Conservation (phyloP, 2,329 filamentous ascomycete species). For the Verticillium zaregamsianum region DNA sequence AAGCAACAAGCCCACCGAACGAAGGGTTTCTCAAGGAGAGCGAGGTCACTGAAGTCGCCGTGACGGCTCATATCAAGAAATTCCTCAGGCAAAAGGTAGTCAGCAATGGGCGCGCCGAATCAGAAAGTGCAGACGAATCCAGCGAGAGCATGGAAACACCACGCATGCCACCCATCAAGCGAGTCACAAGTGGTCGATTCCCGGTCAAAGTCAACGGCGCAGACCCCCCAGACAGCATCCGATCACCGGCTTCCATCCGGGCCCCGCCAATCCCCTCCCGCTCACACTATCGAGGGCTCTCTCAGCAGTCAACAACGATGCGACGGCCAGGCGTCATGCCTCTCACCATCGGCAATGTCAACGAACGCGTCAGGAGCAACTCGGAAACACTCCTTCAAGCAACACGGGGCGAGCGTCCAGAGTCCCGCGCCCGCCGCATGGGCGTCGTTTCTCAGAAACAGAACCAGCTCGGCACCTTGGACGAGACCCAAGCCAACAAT, state of each 20-base stretch:
- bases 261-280: conserved; percentile 75
- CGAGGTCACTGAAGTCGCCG: conserved; percentile 57
- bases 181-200: conserved; percentile 61
- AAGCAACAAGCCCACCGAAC: conserved; percentile 50
- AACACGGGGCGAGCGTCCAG: conserved; percentile 42
- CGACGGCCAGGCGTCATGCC: conserved; percentile 72
- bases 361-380: conserved; percentile 63
- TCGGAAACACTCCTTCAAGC: conserved; percentile 56
- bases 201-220: conserved; percentile 70
- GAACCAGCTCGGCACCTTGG: conserved; percentile 57
- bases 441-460: conserved; percentile 57
- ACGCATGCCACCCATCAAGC: conserved; percentile 58
- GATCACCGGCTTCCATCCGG: conserved; percentile 62
- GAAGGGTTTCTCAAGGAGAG: conserved; percentile 51
- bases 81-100: conserved; percentile 51
- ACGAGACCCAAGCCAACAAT: conserved; percentile 59
- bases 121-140: conserved; percentile 55
- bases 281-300: conserved; percentile 75
- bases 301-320: conserved; percentile 60
- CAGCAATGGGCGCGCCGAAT: conserved; percentile 44
- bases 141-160: conserved; percentile 80
- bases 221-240: conserved; percentile 58
- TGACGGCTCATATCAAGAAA: conserved; percentile 59
- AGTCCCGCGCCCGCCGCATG: conserved; percentile 59
- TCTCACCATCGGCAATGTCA: conserved; percentile 62